Evolutionary conservation across 495 filamentous ascomycete species (phyloP), one percentile per base, ranked within the genome.

Genomic region (Penicillium lagena): DNA sequence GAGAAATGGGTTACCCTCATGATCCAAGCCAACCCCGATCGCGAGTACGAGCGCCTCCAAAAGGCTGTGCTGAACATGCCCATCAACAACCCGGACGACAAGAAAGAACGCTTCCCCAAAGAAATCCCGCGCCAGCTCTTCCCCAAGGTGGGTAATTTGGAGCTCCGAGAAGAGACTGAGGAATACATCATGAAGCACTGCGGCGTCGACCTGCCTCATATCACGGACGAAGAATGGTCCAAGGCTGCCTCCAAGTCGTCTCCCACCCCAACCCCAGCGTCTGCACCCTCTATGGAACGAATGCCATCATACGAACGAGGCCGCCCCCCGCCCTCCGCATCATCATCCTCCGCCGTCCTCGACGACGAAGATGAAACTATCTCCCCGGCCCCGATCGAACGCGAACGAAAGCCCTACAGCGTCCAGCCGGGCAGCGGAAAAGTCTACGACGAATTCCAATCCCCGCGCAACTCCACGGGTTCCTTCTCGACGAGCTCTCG

Each of bases 11-110:
- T 85, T 60, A 89, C 86, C 0, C 65, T 80, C 14, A 72, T 85
- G 64, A 84, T 95, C 39, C 79, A 80, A 52, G 84, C 87, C 11
- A 75, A 89, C 51, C 90, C 91, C 2, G 80, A 88, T 31, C 76
- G 79, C 37, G 91, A 97, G 63, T 82, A 80, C 47, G 72, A 78
- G 36, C 78, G 91, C 6, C 66, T 97, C 0, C 77, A 82, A 35
- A 87, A 81, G 46, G 80, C 89, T 9, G 78, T 90, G 2, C 56
- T 78, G 5, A 75, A 81, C 40, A 82, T 93, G 74, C 86, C 87
- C 1, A 85, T 95, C 55, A 80, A 78, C 52, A 83, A 82, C 36
- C 76, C 80, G 4, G 85, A 89, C 48, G 76, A 87, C 47, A 78
- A 71, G 50, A 80, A 75, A 40, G 87, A 93, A 55, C 72, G 85